These are phyloP conservation scores for Chimonanthus praecox DNA, from an alignment of 164 flowering plant genomes.

Conservation along the genomic window DNA sequence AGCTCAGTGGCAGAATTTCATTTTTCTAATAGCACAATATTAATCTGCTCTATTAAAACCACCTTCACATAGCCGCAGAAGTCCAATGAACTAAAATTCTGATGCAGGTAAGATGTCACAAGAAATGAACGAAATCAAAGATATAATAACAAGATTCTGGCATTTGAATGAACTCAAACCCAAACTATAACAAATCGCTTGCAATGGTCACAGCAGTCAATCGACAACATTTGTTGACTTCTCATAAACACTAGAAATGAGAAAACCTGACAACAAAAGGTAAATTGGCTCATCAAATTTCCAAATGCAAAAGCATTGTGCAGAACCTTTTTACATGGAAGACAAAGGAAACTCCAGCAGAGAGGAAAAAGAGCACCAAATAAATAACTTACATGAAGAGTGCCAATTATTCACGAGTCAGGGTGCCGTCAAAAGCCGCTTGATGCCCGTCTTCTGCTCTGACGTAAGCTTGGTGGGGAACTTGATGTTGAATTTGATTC, in stretches of 20 bases:
- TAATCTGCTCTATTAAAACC: no score
- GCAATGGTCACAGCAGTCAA: not conserved
- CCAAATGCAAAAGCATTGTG: conserved; percentile 6
- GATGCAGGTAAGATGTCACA: no score
- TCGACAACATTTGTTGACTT: not conserved
- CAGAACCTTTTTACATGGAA: not conserved
- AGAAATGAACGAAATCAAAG: no score
- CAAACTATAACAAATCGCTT: not conserved
- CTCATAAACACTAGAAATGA: not conserved
- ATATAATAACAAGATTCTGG: no score
- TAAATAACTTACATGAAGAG: not conserved
- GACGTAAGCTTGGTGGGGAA: conserved; percentile 72
- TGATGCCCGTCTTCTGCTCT: conserved; percentile 78
- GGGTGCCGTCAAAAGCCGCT: conserved; percentile 36
- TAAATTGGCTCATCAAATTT: not conserved
- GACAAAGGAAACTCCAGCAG: not conserved
- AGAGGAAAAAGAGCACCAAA: not conserved
- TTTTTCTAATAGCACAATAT: no score
- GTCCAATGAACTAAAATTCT: no score
- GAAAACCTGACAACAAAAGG: not conserved
- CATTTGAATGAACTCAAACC: not conserved
- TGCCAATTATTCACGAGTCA: conserved; percentile 25
- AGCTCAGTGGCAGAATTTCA: no score
- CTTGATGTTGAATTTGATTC: conserved; percentile 75
- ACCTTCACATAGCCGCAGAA: no score